Conservation (phyloP, 2,329 filamentous ascomycete species). For the Teratosphaeria gauchensis region DNA sequence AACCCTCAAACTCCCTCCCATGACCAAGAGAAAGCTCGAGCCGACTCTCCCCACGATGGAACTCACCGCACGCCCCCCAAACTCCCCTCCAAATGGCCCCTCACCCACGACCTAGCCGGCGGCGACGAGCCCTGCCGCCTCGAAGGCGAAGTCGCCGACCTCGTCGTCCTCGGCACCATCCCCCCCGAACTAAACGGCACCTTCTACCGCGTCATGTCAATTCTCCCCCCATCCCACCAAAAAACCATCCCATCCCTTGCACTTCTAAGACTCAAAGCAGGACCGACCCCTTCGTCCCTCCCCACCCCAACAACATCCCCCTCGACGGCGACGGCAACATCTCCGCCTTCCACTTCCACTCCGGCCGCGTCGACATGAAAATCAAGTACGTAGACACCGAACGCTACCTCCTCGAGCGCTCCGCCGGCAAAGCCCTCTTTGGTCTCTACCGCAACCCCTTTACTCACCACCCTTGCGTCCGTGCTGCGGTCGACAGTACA, state of each 20-base stretch:
- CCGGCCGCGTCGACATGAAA: slow-evolving; percentile 35
- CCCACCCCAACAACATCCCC: slow-evolving; percentile 43
- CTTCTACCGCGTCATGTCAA: slow-evolving; percentile 29
- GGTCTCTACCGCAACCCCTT: slow-evolving; percentile 46
- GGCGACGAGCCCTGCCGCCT: slow-evolving; percentile 26
- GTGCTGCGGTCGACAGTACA: slow-evolving; percentile 40
- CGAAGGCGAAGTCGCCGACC: slow-evolving; percentile 30
- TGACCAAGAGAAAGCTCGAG: neutral
- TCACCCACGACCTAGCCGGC: neutral
- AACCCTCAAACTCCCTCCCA: no score
- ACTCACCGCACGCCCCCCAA: neutral
- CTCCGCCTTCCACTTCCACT: slow-evolving; percentile 33
- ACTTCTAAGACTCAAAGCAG: no score
- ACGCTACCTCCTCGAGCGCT: slow-evolving; percentile 30
- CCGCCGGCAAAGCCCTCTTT: slow-evolving; percentile 36
- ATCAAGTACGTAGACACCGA: slow-evolving; percentile 36
- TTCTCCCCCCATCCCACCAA: neutral
- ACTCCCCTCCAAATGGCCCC: neutral
- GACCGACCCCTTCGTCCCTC: slow-evolving; percentile 38
- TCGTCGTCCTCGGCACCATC: slow-evolving; percentile 23
- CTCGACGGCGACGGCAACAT: slow-evolving; percentile 38
- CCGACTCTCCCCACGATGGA: neutral
- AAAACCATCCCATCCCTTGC: no score
- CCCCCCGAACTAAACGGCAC: slow-evolving; percentile 25
- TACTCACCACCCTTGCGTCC: slow-evolving; percentile 4